These are phyloP conservation scores for Purpureocillium takamizusanense DNA, from an alignment of 2,329 filamentous ascomycete genomes.

Conservation along the genomic window DNA sequence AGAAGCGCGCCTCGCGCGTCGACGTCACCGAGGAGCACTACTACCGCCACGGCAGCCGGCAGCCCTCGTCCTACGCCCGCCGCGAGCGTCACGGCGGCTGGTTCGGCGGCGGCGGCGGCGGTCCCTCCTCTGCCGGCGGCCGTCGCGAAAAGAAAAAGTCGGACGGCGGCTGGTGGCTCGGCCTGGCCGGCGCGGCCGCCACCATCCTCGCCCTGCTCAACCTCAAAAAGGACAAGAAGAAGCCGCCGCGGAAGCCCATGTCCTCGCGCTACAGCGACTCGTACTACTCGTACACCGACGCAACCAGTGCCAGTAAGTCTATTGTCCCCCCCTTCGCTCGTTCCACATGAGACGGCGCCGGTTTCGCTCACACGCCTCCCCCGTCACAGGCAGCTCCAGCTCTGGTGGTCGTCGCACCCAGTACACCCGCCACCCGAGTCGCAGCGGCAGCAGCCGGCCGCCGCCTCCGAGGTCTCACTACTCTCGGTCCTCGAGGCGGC, in stretches of 20 bases:
- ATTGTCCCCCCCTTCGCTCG: background rate
- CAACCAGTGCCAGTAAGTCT: constrained; percentile 40
- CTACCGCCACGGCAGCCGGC: constrained; percentile 35
- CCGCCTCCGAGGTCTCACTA: constrained; percentile 20
- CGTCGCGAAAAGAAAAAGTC: constrained; percentile 42
- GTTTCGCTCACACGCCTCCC: constrained; percentile 11
- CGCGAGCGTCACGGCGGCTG: constrained; percentile 48
- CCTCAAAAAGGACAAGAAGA: constrained; percentile 40
- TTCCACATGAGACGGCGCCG: background rate
- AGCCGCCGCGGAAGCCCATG: constrained; percentile 27
- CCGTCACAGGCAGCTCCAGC: constrained; percentile 37
- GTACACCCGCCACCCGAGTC: constrained; percentile 20
- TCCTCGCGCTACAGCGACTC: constrained; percentile 41
- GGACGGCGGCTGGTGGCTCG: constrained; percentile 41
- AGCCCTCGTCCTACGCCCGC: constrained; percentile 30
- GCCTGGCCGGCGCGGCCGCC: constrained; percentile 40
- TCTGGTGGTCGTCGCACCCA: constrained; percentile 34
- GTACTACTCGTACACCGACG: constrained; percentile 43
- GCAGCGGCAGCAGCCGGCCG: constrained; percentile 21
- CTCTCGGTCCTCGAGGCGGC: constrained; percentile 14
- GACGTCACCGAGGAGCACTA: constrained; percentile 57
- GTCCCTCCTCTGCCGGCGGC: constrained; percentile 26
- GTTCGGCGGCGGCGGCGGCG: constrained; percentile 41
- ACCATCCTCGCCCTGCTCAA: constrained; percentile 46
- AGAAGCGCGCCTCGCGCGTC: constrained; percentile 43